Percentiles rank a stretch among this genome's conserved stretches.
Conservation (phyloP, 805 yeast genomes). For the Saccharomyces mikatae region DNA sequence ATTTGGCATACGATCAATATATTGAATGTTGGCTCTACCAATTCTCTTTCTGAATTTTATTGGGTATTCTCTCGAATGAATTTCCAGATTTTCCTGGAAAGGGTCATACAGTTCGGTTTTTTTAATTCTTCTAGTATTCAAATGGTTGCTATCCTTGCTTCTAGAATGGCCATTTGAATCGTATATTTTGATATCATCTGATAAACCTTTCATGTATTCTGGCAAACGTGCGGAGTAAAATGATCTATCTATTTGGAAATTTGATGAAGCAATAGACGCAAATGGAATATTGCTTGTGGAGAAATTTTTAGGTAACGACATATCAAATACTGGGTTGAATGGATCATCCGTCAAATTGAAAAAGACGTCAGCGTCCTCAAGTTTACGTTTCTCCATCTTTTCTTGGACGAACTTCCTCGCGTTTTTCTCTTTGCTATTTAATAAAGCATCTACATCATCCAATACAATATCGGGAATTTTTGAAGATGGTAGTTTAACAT, state of each 20-base stretch:
- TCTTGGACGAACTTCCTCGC: conserved; percentile 80
- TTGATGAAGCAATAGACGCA: conserved; percentile 66
- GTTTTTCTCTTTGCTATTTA: conserved; percentile 66
- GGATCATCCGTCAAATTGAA: conserved; percentile 84
- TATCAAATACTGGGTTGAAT: conserved; percentile 69
- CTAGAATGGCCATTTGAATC: conserved; percentile 29
- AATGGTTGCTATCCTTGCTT: conserved; percentile 11
- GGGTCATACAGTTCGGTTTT: conserved; percentile 33
- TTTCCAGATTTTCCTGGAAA: conserved; percentile 26
- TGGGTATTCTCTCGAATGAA: conserved; percentile 35
- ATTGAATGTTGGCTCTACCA: conserved; percentile 62
- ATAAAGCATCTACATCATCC: conserved; percentile 68
- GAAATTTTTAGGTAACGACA: conserved; percentile 45
- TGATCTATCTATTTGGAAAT: conserved; percentile 56
- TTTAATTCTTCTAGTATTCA: conserved; percentile 13
- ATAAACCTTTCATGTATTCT: conserved; percentile 24
- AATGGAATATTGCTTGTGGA: conserved; percentile 66
- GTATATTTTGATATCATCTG: conserved; percentile 17
- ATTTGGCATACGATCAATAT: conserved; percentile 67
- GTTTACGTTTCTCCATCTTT: conserved; percentile 61
- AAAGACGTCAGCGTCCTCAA: conserved; percentile 63
- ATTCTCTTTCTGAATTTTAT: conserved; percentile 63
- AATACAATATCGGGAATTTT: conserved; percentile 89
- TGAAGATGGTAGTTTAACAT: conserved; percentile 80
- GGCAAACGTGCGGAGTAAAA: conserved; percentile 36